phyloP scores from a whole-genome alignment of 768 basidiomycete genomes.

The Tylopilus vinaceipallidus region DNA sequence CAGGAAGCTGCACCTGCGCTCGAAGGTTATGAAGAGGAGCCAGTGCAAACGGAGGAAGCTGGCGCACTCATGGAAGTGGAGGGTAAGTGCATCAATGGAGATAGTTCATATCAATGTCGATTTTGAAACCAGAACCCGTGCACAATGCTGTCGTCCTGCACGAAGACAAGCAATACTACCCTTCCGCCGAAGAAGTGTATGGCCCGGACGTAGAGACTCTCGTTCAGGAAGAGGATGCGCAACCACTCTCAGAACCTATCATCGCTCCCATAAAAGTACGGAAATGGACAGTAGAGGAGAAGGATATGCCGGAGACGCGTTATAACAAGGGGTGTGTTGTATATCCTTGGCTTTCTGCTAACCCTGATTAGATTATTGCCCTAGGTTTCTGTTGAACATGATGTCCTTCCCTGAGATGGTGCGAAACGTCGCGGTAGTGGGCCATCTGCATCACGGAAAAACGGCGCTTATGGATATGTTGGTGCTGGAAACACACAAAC shows the following conservation, averaged over 20 bases:
- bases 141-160: conserved; percentile 87
- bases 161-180: conserved; percentile 98
- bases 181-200: conserved; percentile 88
- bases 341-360: neutral
- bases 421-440: conserved; percentile 93
- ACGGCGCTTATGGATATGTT: conserved; percentile 97
- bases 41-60: conserved; percentile 52
- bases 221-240: conserved; percentile 97
- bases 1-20: conserved; percentile 52
- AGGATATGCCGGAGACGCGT: conserved; percentile 94
- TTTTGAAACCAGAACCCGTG: conserved; percentile 53
- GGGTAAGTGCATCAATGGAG: conserved; percentile 43
- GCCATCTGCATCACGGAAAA: conserved; percentile 97
- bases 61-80: conserved; percentile 83
- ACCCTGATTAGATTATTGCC: conserved; percentile 9
- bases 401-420: conserved; percentile 91
- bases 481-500: conserved; percentile 92
- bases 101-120: conserved; percentile 2
- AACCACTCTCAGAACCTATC: conserved; percentile 93
- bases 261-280: conserved; percentile 93
- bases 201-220: conserved; percentile 92
- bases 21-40: conserved; percentile 82
- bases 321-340: conserved; percentile 88
- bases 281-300: conserved; percentile 94
- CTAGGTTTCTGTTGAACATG: conserved; percentile 89